A percentile compares a stretch with the other conserved stretches of the same genome.
Evolutionary conservation across 2,329 filamentous ascomycete genomes (phyloP).

Genomic region (Teratosphaeria zuluensis): DNA sequence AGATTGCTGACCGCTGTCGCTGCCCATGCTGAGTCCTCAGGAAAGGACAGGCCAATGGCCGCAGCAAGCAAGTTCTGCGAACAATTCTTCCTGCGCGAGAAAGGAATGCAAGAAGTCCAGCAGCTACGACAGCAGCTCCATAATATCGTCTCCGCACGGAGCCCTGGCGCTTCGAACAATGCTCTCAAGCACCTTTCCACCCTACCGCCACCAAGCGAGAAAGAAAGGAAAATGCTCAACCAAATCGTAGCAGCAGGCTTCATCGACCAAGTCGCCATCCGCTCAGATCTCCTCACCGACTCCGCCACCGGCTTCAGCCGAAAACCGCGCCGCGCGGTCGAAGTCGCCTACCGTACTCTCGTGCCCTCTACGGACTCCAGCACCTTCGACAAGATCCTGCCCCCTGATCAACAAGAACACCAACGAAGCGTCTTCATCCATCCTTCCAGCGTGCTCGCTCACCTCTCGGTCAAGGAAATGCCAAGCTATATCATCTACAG

Average conservation of each 20-base stretch:
- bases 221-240: conserved; percentile 66
- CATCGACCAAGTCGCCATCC: conserved; percentile 87
- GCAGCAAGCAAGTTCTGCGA: conserved; percentile 59
- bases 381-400: conserved; percentile 12
- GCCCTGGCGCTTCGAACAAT: neutral
- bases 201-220: conserved; percentile 52
- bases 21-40: conserved; percentile 67
- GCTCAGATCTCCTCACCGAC: conserved; percentile 64
- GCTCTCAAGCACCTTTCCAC: conserved; percentile 33
- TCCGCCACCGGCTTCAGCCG: conserved; percentile 51
- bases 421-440: conserved; percentile 77
- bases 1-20: conserved; percentile 84
- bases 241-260: conserved; percentile 89
- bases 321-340: conserved; percentile 75
- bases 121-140: conserved; percentile 78
- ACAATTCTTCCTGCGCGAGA: conserved; percentile 74
- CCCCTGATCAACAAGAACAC: conserved; percentile 33
- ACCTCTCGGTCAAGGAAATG: conserved; percentile 59
- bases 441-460: conserved; percentile 68
- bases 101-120: conserved; percentile 75
- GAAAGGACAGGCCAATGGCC: conserved; percentile 33
- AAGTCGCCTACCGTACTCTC: conserved; percentile 84
- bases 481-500: conserved; percentile 83
- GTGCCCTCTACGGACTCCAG: conserved; percentile 50
- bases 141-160: conserved; percentile 53